Base-by-base conservation (phyloP, 1,284 basidiomycete genomes). In the Ustilago hordei region DNA sequence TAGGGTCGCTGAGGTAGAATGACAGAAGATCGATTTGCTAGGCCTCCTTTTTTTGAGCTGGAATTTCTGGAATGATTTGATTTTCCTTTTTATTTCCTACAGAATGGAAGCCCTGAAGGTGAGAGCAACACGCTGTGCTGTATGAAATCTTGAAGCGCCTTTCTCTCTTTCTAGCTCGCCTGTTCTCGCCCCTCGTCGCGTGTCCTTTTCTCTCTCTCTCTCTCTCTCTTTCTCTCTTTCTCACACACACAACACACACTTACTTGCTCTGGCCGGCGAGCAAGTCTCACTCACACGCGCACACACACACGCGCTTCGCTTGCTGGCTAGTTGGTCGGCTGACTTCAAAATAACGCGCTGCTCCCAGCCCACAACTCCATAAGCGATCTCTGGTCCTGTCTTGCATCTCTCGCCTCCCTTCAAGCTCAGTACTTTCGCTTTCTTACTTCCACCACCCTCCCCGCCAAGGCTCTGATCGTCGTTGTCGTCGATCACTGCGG, bases 281-380 rank as follows among this genome's bases (percentile, higher is more conserved):
- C 50, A 53, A 28, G 15, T 36, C 52, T 54, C 52, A 54, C 52
- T n/a, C 55, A 57, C 47, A 32, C 61, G 41, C 55, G 23, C 57
- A 60, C 64, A 32, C 64, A n/a, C n/a, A 66, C 64, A 31, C 52
- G 32, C 48, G 34, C 55, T 13, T 19, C 23, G 55, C 38, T 15
- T 12, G 55, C 38, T 19, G 28, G 13, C 28, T 45, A 38, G 43
- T 19, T 19, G 6, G 43, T 15, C 19, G 4, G 19, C 43, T 45
- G 19, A 8, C 17, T 45, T 45, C 43, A 45, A 56, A 56, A 56
- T 35, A 45, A 45, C 55, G 39, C 55, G 9, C 55, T 32, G 28
- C 38, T 38, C 17, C 55, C 31, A 39, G 36, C 55, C 43, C 43
- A 19, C 19, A 17, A 7, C n/a, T 45, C 43, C 23, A 28, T n/a